phyloP scores from a whole-genome alignment of 148 eudicot species.

The Camellia lanceoleosa region DNA sequence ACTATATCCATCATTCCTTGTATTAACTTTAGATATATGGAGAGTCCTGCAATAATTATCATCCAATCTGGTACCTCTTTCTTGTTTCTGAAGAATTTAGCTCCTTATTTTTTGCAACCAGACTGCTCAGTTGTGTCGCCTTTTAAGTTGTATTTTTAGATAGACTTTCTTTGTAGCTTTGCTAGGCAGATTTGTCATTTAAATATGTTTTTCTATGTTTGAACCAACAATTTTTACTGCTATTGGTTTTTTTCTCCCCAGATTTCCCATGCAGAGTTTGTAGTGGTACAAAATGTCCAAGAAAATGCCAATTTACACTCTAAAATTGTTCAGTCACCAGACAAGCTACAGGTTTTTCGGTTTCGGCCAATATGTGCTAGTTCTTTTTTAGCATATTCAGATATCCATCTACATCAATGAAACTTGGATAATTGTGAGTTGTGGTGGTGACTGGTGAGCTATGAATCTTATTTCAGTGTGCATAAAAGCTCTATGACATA shows the following conservation, averaged over 20 bases:
- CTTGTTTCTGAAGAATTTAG: not conserved
- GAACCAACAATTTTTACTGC: not conserved
- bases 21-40: not conserved
- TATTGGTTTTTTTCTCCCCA: conserved; percentile 22
- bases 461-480: not conserved
- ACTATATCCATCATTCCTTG: not conserved
- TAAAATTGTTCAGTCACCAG: conserved; percentile 90
- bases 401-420: not conserved
- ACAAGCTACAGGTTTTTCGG: conserved; percentile 65
- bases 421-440: not conserved
- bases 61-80: not conserved
- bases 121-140: not conserved
- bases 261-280: conserved; percentile 77
- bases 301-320: conserved; percentile 76
- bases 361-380: conserved; percentile 6
- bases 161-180: not conserved
- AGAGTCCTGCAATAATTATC: not conserved
- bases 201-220: not conserved
- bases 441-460: not conserved
- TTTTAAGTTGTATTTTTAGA: not conserved
- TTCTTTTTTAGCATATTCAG: not conserved
- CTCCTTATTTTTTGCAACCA: not conserved
- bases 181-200: not conserved
- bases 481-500: not conserved
- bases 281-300: conserved; percentile 71